phyloP scores from a whole-genome alignment of 192 early-diverging fungal species.

The Chytriomyces confervae region DNA sequence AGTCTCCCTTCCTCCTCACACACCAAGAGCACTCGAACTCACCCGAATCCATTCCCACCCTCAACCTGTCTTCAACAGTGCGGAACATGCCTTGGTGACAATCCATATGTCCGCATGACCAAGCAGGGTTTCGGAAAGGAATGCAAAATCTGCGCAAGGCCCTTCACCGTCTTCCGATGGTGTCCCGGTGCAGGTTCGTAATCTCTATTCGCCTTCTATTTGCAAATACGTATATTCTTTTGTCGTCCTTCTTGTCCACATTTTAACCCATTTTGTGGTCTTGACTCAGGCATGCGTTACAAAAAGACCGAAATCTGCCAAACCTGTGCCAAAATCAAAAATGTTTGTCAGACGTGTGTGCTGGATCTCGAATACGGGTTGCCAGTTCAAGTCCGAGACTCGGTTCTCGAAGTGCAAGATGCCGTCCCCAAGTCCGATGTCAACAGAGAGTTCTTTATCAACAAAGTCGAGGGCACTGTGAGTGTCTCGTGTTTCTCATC shows the following conservation, averaged over 20 bases:
- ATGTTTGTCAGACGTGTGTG: conserved; percentile 97
- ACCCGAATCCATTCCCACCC: no score
- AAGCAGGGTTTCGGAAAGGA: conserved; percentile 56
- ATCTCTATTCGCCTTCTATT: background rate
- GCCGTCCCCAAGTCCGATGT: conserved; percentile 82
- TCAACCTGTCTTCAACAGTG: conserved; percentile 59
- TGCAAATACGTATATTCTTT: background rate
- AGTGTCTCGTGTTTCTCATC: background rate
- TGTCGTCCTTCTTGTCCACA: background rate
- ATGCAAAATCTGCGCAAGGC: conserved; percentile 84
- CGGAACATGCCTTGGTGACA: conserved; percentile 96
- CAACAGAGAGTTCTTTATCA: conserved; percentile 88
- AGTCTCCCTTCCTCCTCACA: no score
- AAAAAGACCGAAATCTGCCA: conserved; percentile 99
- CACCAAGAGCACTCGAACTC: no score
- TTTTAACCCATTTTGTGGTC: background rate
- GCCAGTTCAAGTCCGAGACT: conserved; percentile 92
- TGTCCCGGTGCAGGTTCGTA: conserved; percentile 72
- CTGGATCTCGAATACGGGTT: conserved; percentile 94
- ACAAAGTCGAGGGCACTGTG: conserved; percentile 71
- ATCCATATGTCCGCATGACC: conserved; percentile 97
- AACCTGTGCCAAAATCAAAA: conserved; percentile 97
- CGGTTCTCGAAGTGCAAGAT: conserved; percentile 76
- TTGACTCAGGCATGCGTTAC: conserved; percentile 78
- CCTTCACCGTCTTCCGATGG: conserved; percentile 98